phyloP scores from a whole-genome alignment of 257 asterid species.

The Salvia rosmarinus region DNA sequence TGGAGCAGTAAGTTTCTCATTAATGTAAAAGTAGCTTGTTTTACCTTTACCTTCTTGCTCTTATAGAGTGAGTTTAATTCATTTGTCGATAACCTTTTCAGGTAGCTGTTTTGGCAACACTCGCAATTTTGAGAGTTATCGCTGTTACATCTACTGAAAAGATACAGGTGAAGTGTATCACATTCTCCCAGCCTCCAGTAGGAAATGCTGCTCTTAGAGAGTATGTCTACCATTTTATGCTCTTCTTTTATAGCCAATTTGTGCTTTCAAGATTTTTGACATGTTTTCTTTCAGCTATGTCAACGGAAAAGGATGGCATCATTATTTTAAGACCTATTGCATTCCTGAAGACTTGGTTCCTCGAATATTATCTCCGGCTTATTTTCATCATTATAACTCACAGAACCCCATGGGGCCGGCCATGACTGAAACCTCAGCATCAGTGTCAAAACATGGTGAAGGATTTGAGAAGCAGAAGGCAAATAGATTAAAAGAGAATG shows the following conservation, averaged over 20 bases:
- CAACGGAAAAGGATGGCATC: conserved; percentile 89
- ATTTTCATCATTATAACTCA: conserved; percentile 93
- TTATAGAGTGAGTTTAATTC: conserved; percentile 17
- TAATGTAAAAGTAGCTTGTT: conserved; percentile 20
- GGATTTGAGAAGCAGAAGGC: conserved; percentile 58
- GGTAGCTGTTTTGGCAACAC: conserved; percentile 98
- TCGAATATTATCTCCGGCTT: conserved; percentile 97
- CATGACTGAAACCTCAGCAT: conserved; percentile 51
- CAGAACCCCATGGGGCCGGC: conserved; percentile 44
- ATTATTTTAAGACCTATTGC: conserved; percentile 87
- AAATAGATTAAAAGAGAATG: conserved; percentile 60
- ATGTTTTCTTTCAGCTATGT: conserved; percentile 70
- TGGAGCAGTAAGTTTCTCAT: conserved; percentile 72
- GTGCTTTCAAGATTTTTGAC: conserved; percentile 19
- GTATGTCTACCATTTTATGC: conserved; percentile 49
- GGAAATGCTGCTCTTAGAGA: conserved; percentile 98
- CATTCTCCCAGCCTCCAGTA: conserved; percentile 99
- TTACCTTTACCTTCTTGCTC: conserved; percentile 13
- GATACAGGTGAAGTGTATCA: conserved; percentile 90
- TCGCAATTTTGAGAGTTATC: conserved; percentile 88
- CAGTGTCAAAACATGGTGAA: conserved; percentile 50
- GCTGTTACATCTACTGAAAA: conserved; percentile 76
- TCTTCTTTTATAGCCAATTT: conserved; percentile 22
- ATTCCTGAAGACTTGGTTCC: conserved; percentile 99
- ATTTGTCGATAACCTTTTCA: conserved; percentile 41